Percentiles rank a stretch among this genome's conserved stretches.
phyloP scores from a whole-genome alignment of 1,284 basidiomycete species.

The Sanghuangporus sanghuang region DNA sequence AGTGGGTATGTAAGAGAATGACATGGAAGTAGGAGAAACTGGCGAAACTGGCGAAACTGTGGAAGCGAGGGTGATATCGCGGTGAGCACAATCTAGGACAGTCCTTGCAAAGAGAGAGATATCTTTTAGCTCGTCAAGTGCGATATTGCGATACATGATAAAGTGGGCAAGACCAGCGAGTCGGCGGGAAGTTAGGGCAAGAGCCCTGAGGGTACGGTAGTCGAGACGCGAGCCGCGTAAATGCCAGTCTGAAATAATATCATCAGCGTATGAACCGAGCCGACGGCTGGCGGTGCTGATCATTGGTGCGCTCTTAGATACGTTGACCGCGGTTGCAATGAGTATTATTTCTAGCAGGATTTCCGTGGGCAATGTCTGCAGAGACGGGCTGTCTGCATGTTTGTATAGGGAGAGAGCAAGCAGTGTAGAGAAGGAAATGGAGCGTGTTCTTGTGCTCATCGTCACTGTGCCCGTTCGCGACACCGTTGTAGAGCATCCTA shows the following conservation, averaged over 20 bases:
- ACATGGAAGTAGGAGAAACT: background rate
- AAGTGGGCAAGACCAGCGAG: conserved; percentile 6
- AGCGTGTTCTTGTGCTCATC: background rate
- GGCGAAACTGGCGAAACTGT: background rate
- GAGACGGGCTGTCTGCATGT: background rate
- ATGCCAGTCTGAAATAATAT: background rate
- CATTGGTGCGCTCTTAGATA: background rate
- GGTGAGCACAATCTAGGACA: background rate
- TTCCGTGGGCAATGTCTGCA: conserved; percentile 13
- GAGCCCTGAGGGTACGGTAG: conserved; percentile 1
- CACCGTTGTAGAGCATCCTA: too few relatives aligned
- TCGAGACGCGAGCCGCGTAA: background rate
- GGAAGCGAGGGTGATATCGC: conserved; percentile 1
- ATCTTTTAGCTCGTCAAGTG: background rate
- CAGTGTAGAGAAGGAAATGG: background rate
- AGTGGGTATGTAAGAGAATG: background rate
- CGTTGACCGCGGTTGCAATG: background rate
- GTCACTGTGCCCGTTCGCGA: background rate
- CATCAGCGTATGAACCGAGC: background rate
- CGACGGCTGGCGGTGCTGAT: background rate
- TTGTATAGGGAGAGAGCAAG: background rate
- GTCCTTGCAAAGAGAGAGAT: conserved; percentile 10
- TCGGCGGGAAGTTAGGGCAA: conserved; percentile 8
- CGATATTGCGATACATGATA: conserved; percentile 6
- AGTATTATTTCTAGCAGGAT: conserved; percentile 9